These are phyloP conservation scores for Kondoa subrosea DNA, from an alignment of 768 basidiomycete genomes.

Conservation along the genomic window DNA sequence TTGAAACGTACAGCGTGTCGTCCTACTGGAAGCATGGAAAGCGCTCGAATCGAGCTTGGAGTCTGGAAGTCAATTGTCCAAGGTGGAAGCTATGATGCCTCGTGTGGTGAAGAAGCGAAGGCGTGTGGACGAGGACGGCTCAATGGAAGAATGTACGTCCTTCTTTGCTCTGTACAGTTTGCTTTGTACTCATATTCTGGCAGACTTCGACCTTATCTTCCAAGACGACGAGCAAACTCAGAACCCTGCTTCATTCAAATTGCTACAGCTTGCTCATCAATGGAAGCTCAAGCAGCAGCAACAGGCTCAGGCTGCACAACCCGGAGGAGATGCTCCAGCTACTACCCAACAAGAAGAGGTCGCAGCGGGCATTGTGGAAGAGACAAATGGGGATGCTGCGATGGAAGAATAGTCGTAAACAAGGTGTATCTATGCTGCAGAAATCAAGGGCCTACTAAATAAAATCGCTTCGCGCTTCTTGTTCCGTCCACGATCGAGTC, in stretches of 20 bases:
- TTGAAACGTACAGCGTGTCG: constrained; percentile 49
- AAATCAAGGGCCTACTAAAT: too few species aligned
- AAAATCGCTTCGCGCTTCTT: too few species aligned
- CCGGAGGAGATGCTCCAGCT: not conserved
- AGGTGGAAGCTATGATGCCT: constrained; percentile 86
- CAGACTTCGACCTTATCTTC: constrained; percentile 21
- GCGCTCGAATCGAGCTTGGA: constrained; percentile 73
- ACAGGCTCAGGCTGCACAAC: not conserved
- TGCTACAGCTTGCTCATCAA: constrained; percentile 3
- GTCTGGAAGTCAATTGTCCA: constrained; percentile 50
- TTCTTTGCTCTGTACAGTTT: not conserved
- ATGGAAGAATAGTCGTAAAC: not conserved
- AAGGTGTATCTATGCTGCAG: not conserved
- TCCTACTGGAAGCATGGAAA: constrained; percentile 88
- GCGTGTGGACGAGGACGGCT: constrained; percentile 13
- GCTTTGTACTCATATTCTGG: not conserved
- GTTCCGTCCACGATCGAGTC: too few species aligned
- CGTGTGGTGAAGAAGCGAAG: constrained; percentile 21
- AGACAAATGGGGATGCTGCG: not conserved
- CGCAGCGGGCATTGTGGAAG: not conserved
- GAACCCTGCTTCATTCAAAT: constrained; percentile 6
- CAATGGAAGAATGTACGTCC: constrained; percentile 13
- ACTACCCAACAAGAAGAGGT: not conserved
- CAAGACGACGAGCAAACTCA: constrained; percentile 13
- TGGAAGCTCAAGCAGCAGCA: constrained; percentile 10